A percentile compares a stretch with the other conserved stretches of the same genome.
Evolutionary conservation across 768 basidiomycete genomes (phyloP).

Genomic region (Collybia sordida): DNA sequence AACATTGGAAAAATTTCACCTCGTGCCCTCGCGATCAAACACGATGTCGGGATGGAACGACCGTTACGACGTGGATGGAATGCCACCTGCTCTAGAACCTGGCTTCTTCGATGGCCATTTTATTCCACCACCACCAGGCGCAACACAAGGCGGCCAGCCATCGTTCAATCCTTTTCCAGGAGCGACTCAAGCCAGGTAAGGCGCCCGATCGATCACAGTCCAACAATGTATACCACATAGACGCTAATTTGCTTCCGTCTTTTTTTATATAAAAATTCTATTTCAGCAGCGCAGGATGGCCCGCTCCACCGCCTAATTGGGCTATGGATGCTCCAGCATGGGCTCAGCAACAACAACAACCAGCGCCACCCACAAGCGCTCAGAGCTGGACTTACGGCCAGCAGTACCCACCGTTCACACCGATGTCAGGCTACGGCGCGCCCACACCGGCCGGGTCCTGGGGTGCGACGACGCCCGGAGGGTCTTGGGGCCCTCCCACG

Average conservation of each 20-base stretch:
- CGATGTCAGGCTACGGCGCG: slow-evolving; percentile 16
- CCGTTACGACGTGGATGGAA: slow-evolving; percentile 1
- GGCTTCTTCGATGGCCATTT: slow-evolving; percentile 13
- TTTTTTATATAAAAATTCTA: neutral
- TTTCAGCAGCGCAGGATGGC: neutral
- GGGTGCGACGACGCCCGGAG: slow-evolving; percentile 17
- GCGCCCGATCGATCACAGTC: slow-evolving; percentile 6
- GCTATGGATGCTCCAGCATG: neutral
- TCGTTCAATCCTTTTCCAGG: slow-evolving; percentile 14
- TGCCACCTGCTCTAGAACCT: slow-evolving; percentile 22
- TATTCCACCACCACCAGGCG: slow-evolving; percentile 33
- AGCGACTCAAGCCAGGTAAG: slow-evolving; percentile 7
- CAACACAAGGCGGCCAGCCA: slow-evolving; percentile 29
- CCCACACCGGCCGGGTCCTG: slow-evolving; percentile 17
- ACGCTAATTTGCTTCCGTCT: neutral
- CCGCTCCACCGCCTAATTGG: neutral
- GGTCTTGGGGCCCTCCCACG: slow-evolving; percentile 16
- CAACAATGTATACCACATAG: too few species aligned
- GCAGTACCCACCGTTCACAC: slow-evolving; percentile 11
- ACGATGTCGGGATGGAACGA: too few species aligned
- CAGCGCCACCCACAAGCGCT: slow-evolving; percentile 6
- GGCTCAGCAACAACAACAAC: neutral
- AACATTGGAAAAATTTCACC: too few species aligned
- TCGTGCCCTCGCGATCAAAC: too few species aligned
- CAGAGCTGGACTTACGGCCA: slow-evolving; percentile 17